Percentiles rank a stretch among this genome's conserved stretches.
Conservation (phyloP, 306 rosid species). For the Psophocarpus tetragonolobus region DNA sequence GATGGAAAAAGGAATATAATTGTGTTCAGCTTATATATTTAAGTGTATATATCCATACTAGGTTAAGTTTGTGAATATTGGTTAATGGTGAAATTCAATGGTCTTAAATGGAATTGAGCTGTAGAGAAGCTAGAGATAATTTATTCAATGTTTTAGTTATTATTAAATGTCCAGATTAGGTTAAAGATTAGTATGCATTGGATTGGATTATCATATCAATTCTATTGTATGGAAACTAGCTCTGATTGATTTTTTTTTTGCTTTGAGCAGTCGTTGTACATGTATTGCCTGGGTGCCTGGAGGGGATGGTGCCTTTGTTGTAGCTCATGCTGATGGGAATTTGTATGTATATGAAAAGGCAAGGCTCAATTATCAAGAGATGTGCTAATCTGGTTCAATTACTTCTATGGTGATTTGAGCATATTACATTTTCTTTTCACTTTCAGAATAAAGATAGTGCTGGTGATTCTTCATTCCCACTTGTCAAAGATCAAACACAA, state of each 20-base stretch:
- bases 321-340: constrained; percentile 94
- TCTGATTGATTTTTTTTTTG: constrained; percentile 40
- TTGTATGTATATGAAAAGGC: constrained; percentile 90
- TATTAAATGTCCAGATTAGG: not conserved
- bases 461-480: constrained; percentile 86
- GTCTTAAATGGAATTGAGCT: not conserved
- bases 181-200: not conserved
- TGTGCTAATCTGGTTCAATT: constrained; percentile 20
- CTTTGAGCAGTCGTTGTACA: constrained; percentile 83
- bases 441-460: constrained; percentile 81
- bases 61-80: not conserved
- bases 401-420: not conserved
- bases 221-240: constrained; percentile 26
- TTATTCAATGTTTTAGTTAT: not conserved
- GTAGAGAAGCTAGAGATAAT: not conserved
- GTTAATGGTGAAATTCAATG: not conserved
- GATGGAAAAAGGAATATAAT: not conserved
- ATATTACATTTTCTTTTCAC: constrained; percentile 16
- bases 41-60: not conserved
- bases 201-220: not conserved
- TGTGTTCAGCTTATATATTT: not conserved
- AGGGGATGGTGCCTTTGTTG: constrained; percentile 87
- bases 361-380: constrained; percentile 43
- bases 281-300: constrained; percentile 91
- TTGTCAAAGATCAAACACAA: constrained; percentile 80